Base-by-base conservation (phyloP, 2,329 filamentous ascomycete species). In the Calonectria pseudoturangicola region DNA sequence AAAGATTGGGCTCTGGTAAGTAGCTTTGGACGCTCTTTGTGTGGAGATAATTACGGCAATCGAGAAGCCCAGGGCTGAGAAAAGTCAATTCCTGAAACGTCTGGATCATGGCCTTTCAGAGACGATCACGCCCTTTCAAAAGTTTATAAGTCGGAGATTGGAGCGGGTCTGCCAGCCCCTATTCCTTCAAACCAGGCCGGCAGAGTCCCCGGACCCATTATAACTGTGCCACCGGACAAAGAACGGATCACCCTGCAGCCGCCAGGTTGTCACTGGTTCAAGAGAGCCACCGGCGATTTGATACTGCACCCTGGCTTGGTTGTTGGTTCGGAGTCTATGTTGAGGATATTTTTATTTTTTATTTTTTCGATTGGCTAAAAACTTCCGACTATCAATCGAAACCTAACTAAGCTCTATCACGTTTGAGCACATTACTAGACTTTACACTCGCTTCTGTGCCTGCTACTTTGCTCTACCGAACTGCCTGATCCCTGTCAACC, bases 71-170 rank as follows among this genome's bases (percentile, higher is more conserved):
- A 60, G 54, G 54, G 54, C 54, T 41, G 39, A 30, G 33, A 21
- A 60, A 60, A 60, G 30, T 60, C 54, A 60, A 60, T 60, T 48
- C 36, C 39, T 39, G 36, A 18, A 60, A 60, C 54, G 39, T 60
- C 13, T 41, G 50, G 50, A 28, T n/a, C 7, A 54, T 18, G 50
- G 16, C 27, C 54, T 4, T 39, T n/a, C 33, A 36, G 30, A 18
- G 28, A 4, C 54, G 54, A 60, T 60, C 51, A 60, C 4, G 36
- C 12, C 33, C 51, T 60, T 5, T 27, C 39, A 27, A 60, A 60
- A 60, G 54, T 41, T 16, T 60, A 41, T 60, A 18, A 7, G 28
- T 28, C 54, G 54, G 54, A 60, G 54, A 60, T 60, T 60, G 36
- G 36, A 16, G 54, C 54, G 54, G 54, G 54, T 25, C 54, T n/a